Evolutionary conservation across 352 stramenopile genomes (phyloP).

Genomic region (Phytopythium ostracodes): DNA sequence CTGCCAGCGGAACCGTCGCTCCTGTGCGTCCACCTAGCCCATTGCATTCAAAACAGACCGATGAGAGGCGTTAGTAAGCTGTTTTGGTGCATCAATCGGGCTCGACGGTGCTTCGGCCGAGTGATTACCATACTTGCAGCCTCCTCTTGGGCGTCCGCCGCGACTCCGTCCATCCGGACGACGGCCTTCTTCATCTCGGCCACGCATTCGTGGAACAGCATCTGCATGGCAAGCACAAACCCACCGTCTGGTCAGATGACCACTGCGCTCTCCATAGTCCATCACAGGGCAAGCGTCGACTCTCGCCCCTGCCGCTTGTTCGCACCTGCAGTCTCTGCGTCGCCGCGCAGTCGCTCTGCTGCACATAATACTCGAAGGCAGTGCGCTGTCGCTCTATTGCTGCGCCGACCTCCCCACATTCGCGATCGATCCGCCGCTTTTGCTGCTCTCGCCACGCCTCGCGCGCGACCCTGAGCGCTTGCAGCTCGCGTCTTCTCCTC

Average conservation of each 20-base stretch:
- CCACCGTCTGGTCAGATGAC: no score
- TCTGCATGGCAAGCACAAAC: no score
- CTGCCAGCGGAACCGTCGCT: constrained; percentile 23
- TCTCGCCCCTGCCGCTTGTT: no score
- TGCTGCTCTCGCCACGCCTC: neutral
- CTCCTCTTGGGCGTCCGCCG: constrained; percentile 18
- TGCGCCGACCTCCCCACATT: neutral
- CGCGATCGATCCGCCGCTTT: neutral
- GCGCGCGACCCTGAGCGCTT: neutral
- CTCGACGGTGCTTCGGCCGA: neutral
- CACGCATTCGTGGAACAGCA: constrained; percentile 33
- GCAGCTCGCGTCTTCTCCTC: neutral
- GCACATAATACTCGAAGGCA: neutral
- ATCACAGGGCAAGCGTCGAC: no score
- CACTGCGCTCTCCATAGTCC: no score
- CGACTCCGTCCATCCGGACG: constrained; percentile 21
- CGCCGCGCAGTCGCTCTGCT: neutral
- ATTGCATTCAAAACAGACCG: neutral
- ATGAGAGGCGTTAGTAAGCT: neutral
- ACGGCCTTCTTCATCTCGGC: constrained; percentile 40
- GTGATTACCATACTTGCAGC: constrained; percentile 44
- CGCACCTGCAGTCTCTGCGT: constrained; percentile 2
- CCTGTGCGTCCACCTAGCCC: constrained; percentile 15
- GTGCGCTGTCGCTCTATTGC: neutral
- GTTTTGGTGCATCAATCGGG: neutral